Percentiles rank a stretch among this genome's conserved stretches.
Conservation (phyloP, 1,284 basidiomycete species). For the Cutaneotrichosporon arboriforme region DNA sequence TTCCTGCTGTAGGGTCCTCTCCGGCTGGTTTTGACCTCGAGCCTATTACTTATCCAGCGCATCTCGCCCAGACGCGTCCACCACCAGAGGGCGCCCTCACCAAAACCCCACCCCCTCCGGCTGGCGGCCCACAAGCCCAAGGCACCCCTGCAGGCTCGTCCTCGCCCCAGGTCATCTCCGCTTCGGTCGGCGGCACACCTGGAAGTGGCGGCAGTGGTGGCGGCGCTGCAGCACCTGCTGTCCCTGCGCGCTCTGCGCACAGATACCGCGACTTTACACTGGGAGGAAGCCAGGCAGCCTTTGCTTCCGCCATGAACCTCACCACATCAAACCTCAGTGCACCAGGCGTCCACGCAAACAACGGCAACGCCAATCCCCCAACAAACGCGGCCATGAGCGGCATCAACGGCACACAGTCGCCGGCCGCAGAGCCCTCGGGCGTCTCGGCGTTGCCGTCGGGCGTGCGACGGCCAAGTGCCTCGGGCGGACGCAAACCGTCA, state of each 20-base stretch:
- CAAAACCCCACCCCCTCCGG: slow-evolving; percentile 1
- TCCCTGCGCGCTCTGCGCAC: slow-evolving; percentile 16
- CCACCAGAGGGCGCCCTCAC: slow-evolving; percentile 7
- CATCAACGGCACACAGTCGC: slow-evolving; percentile 1
- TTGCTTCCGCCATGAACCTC: slow-evolving; percentile 15
- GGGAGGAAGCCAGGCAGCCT: slow-evolving; percentile 3
- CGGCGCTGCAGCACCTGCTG: slow-evolving; percentile 8
- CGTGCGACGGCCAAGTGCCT: slow-evolving; percentile 5
- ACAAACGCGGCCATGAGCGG: background rate
- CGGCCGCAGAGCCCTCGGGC: background rate
- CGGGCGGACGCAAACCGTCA: slow-evolving; percentile 5
- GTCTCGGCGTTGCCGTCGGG: background rate
- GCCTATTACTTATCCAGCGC: slow-evolving; percentile 27
- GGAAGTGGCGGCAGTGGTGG: background rate
- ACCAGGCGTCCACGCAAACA: background rate
- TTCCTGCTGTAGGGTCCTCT: slow-evolving; percentile 7
- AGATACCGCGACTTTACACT: slow-evolving; percentile 19
- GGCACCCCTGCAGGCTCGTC: background rate
- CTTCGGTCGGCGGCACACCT: background rate
- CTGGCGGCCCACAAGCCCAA: background rate
- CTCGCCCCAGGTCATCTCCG: background rate
- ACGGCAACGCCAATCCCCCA: background rate
- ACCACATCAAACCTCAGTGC: slow-evolving; percentile 5
- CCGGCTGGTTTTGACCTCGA: slow-evolving; percentile 22
- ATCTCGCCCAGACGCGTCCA: slow-evolving; percentile 25